A percentile compares a stretch with the other conserved stretches of the same genome.
Evolutionary conservation across 495 filamentous ascomycete species (phyloP).

Genomic region (Podospora anserina): DNA sequence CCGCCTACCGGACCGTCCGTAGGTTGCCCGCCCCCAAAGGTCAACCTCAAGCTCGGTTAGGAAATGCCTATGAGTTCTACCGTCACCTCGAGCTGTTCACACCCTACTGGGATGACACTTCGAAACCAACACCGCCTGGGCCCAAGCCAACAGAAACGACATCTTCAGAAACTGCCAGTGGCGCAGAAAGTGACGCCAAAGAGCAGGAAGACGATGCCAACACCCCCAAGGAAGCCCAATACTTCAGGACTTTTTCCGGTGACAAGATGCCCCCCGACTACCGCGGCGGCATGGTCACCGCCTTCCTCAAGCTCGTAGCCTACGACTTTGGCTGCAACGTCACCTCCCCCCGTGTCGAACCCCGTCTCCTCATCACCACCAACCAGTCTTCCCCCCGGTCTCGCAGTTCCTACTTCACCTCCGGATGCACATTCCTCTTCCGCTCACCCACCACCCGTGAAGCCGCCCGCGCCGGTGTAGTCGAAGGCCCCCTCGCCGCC

Average conservation of each 20-base stretch:
- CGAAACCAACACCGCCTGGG: slow-evolving; percentile 28
- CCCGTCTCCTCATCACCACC: slow-evolving; percentile 56
- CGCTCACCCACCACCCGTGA: slow-evolving; percentile 64
- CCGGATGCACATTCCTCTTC: slow-evolving; percentile 56
- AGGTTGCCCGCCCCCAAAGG: slow-evolving; percentile 49
- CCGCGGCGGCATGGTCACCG: slow-evolving; percentile 64
- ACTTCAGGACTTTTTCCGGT: slow-evolving; percentile 57
- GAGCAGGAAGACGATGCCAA: slow-evolving; percentile 21
- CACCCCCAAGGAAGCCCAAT: slow-evolving; percentile 10
- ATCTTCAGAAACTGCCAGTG: slow-evolving; percentile 20
- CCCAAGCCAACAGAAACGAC: slow-evolving; percentile 10
- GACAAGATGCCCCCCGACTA: slow-evolving; percentile 71
- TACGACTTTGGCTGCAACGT: slow-evolving; percentile 80
- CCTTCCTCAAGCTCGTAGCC: slow-evolving; percentile 72
- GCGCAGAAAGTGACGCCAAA: neutral
- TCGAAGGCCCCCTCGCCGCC: slow-evolving; percentile 73
- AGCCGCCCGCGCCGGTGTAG: slow-evolving; percentile 65
- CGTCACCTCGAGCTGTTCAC: slow-evolving; percentile 52
- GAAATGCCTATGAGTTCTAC: slow-evolving; percentile 59
- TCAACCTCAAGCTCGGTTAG: slow-evolving; percentile 44
- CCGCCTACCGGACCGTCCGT: slow-evolving; percentile 52
- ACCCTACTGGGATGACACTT: slow-evolving; percentile 53
- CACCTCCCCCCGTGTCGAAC: slow-evolving; percentile 57
- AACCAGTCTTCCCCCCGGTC: slow-evolving; percentile 47
- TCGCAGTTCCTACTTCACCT: slow-evolving; percentile 52